Conservation (phyloP, 495 filamentous ascomycete genomes). For the Xylaria telfairii region DNA sequence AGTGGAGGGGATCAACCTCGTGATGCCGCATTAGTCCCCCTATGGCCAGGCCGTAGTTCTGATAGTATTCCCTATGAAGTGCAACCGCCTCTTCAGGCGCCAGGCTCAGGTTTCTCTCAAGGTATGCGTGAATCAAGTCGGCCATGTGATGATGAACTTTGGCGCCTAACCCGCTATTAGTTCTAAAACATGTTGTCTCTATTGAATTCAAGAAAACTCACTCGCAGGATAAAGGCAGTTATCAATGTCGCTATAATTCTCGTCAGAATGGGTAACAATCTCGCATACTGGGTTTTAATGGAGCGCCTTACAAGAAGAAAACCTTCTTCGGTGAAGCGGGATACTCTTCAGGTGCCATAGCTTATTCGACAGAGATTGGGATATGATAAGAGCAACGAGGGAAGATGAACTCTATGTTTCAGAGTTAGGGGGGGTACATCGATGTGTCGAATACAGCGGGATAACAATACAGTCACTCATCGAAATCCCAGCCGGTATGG, state of each 20-base stretch:
- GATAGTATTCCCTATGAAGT: constrained; percentile 80
- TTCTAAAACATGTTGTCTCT: neutral
- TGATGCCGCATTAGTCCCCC: constrained; percentile 81
- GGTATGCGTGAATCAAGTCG: constrained; percentile 69
- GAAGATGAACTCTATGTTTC: neutral
- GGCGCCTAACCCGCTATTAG: constrained; percentile 44
- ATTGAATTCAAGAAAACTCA: neutral
- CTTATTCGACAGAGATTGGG: neutral
- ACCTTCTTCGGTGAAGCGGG: constrained; percentile 17
- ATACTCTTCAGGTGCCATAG: constrained; percentile 17
- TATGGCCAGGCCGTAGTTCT: constrained; percentile 80
- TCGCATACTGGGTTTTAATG: neutral
- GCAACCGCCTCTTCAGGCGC: constrained; percentile 65
- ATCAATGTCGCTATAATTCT: constrained; percentile 17
- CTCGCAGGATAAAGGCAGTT: constrained; percentile 25
- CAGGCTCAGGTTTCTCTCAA: constrained; percentile 69
- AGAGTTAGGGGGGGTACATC: neutral
- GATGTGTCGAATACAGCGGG: neutral
- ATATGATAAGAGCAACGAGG: neutral
- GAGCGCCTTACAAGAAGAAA: constrained; percentile 21
- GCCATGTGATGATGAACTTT: constrained; percentile 67
- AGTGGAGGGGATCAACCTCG: constrained; percentile 79
- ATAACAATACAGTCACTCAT: neutral
- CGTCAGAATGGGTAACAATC: neutral
- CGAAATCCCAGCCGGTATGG: neutral